Base-by-base conservation (phyloP, 805 yeast species). In the Candida berthetii region DNA sequence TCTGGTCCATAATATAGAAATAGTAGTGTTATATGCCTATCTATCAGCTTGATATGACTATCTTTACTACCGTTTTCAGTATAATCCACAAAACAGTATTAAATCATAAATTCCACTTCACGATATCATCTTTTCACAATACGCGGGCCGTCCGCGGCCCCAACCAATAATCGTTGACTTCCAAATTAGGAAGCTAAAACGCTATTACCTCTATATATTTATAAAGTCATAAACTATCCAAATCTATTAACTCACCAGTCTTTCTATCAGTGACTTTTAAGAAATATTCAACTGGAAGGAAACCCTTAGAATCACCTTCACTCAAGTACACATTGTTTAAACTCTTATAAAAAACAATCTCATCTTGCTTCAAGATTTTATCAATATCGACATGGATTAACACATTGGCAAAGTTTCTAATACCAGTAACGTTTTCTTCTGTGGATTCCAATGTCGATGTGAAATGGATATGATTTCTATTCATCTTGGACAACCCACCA, bases 391-490 rank as follows among this genome's bases (percentile, higher is more conserved):
- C 54, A 52, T 74, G 84, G 3, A 93, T 80, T 41, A 79, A 61
- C 1, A 84, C 76, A 22, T 71, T 66, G 22, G 67, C 55, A 33
- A 68, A 65, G n/a, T 60, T 50, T 39, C 97, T 68, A 67, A 88
- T 76, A 0, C 98, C 98, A 46, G 90, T 79, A 13, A 82, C 68
- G 4, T 58, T 56, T 4, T 67, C 66, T 24, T 62, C 64, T 1
- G 49, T 41, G 3, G 68, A 64, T 1, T 77, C 72, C 9, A 76
- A 49, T 11, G 81, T 82, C 1, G 76, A 64, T 0, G 98, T 86
- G 57, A 91, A 71, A 62, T 93, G 99, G 15, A 93, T 78, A 58
- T 93, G 98, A 48, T 82, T 82, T 52, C 99, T 66, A 27, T 60
- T 63, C 96, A 89, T 86, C 45, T 62, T 68, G 14, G 72, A 70